Evolutionary conservation across 2,329 filamentous ascomycete genomes (phyloP), one percentile per base, ranked within the genome.

Genomic region (Tolypocladium paradoxum): DNA sequence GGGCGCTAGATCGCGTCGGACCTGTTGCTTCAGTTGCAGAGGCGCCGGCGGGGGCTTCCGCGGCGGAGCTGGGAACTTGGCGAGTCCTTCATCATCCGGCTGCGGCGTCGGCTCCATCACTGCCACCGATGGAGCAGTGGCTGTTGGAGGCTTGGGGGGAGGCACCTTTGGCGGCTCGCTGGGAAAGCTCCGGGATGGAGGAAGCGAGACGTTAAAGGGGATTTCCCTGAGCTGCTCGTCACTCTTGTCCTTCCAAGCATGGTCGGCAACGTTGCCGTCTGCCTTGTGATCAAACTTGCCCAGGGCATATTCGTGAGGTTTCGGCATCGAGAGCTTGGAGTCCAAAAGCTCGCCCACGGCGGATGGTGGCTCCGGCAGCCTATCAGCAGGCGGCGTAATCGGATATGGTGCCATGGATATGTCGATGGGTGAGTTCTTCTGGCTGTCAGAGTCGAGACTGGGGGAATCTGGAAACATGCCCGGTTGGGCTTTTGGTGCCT

Each of bases 41-140:
- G 92, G 91, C 14, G 90, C 88, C 48, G 92, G 92, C 3, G 91
- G 90, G 6, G 85, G 82, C 67, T 95, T 96, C 55, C 91, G 81
- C 49, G 81, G 80, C 16, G 85, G 83, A 1, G 83, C 78, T 2
- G 78, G 75, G 54, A 83, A 83, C 55, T 76, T 74, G 11, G 70
- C 65, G 5, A 76, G 62, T 3, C 71, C 72, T 31, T 76, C 72
- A 35, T 76, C 72, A 35, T 77, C 73, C 16, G 71, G 59, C 37
- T 69, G 65, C 2, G 75, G 71, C 1, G 72, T 73, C 14, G 76
- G 67, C 54, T 76, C 72, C 31, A 72, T 67, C 8, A 73, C 55
- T 5, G 73, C 62, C 34, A 76, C 61, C 5, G 63, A 64, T 8
- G 73, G 74, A 48, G 69, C 63, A 9, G 65, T 59, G 18, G 62